These are phyloP conservation scores for Naematelia encephala DNA, from an alignment of 768 basidiomycete genomes.

Conservation along the genomic window DNA sequence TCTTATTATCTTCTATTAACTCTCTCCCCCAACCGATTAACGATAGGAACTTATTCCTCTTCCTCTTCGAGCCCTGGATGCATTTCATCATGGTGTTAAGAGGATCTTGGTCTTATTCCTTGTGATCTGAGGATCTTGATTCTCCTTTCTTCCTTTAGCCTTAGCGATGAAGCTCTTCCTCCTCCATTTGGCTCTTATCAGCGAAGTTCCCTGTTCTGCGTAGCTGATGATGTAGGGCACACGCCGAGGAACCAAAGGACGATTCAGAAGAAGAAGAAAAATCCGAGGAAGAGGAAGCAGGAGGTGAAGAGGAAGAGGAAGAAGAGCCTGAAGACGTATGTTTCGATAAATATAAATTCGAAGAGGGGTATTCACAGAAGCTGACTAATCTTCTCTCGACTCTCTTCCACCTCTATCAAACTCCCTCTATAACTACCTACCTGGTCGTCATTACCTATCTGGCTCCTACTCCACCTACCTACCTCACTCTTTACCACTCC, in stretches of 20 bases:
- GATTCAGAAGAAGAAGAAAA: slow-evolving; percentile 53
- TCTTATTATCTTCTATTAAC: background rate
- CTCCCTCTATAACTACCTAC: background rate
- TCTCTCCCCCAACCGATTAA: background rate
- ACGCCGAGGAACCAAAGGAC: slow-evolving; percentile 47
- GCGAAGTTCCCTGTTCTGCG: too few relatives aligned
- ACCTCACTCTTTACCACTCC: background rate
- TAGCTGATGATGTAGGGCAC: slow-evolving; percentile 38
- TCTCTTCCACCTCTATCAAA: background rate
- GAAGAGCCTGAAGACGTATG: slow-evolving; percentile 78
- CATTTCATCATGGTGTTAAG: too few relatives aligned
- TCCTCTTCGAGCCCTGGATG: too few relatives aligned
- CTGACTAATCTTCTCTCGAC: background rate
- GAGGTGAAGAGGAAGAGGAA: slow-evolving; percentile 58
- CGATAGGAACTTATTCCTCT: too few relatives aligned
- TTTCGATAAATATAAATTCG: slow-evolving; percentile 24
- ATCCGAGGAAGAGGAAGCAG: slow-evolving; percentile 54
- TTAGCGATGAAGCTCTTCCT: background rate
- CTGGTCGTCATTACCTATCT: background rate
- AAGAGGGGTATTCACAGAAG: background rate
- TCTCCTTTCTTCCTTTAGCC: background rate
- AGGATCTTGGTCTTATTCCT: too few relatives aligned
- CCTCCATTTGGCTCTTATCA: background rate
- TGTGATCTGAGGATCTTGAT: too few relatives aligned
- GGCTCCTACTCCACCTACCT: background rate